Conservation (phyloP, 441 rosid species). For the Pelargonium exstipulatum region DNA sequence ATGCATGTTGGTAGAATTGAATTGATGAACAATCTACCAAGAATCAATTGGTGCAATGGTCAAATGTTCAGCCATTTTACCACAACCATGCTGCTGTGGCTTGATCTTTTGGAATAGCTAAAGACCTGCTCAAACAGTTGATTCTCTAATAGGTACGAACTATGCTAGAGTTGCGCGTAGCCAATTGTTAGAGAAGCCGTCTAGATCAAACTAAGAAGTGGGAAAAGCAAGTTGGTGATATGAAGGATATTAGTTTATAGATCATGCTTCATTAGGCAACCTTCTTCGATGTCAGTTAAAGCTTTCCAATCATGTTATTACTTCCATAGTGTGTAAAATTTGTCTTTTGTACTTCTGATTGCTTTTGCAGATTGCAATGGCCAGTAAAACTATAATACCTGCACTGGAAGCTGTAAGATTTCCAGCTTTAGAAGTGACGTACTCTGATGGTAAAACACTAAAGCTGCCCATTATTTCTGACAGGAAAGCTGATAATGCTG, state of each 20-base stretch:
- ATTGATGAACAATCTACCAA: too few species aligned
- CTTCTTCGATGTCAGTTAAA: neutral
- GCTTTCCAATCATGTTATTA: neutral
- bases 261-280: neutral
- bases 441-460: constrained; percentile 40
- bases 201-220: neutral
- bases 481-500: constrained; percentile 27
- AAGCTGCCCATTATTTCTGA: constrained; percentile 50
- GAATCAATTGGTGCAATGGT: too few species aligned
- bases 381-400: constrained; percentile 57
- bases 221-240: too few species aligned
- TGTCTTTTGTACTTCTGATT: neutral
- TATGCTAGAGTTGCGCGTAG: too few species aligned
- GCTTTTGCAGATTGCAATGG: constrained; percentile 56
- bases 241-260: too few species aligned
- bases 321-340: neutral
- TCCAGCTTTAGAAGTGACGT: constrained; percentile 47
- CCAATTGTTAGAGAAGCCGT: neutral
- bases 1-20: too few species aligned
- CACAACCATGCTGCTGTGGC: too few species aligned
- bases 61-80: too few species aligned
- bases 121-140: too few species aligned
- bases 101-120: too few species aligned
- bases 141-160: too few species aligned
- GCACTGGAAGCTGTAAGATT: constrained; percentile 57